Conservation (phyloP, 2,329 filamentous ascomycete genomes). For the Cladosporium sp. region DNA sequence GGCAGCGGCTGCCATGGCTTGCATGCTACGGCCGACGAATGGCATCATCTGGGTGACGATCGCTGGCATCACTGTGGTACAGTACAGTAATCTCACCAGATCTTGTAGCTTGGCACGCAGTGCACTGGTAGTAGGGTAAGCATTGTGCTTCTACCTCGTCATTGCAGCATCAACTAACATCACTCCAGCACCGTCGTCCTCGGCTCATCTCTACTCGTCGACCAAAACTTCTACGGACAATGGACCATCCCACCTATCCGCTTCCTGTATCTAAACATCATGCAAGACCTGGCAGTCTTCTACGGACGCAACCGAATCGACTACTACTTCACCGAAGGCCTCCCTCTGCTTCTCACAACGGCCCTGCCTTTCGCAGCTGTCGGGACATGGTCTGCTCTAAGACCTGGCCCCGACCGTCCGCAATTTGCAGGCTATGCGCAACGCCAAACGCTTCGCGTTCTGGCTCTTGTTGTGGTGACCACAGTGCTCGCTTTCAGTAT, state of each 20-base stretch:
- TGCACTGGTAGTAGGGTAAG: conserved; percentile 10
- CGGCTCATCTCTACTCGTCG: conserved; percentile 63
- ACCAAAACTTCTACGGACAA: conserved; percentile 75
- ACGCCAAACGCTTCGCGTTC: conserved; percentile 41
- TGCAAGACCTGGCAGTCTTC: conserved; percentile 83
- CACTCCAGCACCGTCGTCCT: conserved; percentile 49
- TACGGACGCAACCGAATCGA: conserved; percentile 89
- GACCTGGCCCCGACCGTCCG: conserved; percentile 14
- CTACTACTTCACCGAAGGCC: conserved; percentile 88
- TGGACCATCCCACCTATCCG: conserved; percentile 88
- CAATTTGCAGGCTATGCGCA: conserved; percentile 28
- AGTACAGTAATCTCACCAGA: conserved; percentile 36
- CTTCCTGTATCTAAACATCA: conserved; percentile 88
- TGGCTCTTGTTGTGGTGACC: conserved; percentile 58
- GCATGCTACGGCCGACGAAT: conserved; percentile 87
- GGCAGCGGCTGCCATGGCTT: conserved; percentile 74
- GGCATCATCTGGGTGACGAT: conserved; percentile 78
- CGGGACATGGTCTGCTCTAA: conserved; percentile 59
- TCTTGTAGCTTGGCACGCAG: neutral
- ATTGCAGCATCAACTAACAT: neutral
- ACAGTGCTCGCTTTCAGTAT: conserved; percentile 68
- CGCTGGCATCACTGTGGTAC: conserved; percentile 54
- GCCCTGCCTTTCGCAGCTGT: conserved; percentile 72
- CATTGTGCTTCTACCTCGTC: neutral
- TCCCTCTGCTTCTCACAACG: conserved; percentile 83